Percentiles rank a stretch among this genome's conserved stretches.
phyloP scores from a whole-genome alignment of 202 grass and related monocot genomes.

The Schoenoplectus triqueter region DNA sequence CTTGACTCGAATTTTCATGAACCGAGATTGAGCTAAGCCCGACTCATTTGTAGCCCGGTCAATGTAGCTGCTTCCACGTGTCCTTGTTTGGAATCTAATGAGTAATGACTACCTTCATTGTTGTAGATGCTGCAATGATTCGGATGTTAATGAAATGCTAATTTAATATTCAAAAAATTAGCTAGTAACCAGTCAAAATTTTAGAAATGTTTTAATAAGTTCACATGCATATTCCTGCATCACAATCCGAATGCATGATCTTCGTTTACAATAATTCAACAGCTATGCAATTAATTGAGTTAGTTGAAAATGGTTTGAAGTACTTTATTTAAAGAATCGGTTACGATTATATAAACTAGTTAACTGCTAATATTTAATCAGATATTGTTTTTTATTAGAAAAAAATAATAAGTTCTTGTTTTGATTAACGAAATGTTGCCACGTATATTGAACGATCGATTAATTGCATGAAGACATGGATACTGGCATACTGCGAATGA shows the following conservation, averaged over 20 bases:
- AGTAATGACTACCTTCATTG: not conserved
- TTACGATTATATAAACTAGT: conserved; percentile 23
- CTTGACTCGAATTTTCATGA: no score
- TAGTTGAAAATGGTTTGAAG: conserved; percentile 29
- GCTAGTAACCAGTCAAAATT: not conserved
- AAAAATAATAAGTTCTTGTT: conserved; percentile 2
- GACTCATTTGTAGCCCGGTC: no score
- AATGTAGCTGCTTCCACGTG: not conserved
- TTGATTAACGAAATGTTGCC: conserved; percentile 8
- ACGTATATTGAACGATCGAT: conserved; percentile 27
- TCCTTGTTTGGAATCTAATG: not conserved
- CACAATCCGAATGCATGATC: not conserved
- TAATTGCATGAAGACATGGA: conserved; percentile 27
- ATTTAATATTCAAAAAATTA: not conserved
- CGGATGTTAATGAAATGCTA: not conserved
- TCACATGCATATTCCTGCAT: not conserved
- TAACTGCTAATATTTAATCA: conserved; percentile 36
- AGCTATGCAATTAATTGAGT: conserved; percentile 16
- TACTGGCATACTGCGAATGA: conserved; percentile 23
- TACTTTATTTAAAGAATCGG: conserved; percentile 22
- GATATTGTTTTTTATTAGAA: no score
- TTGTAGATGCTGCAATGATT: conserved; percentile 21
- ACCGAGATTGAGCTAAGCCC: no score
- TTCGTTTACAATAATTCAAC: conserved; percentile 31
- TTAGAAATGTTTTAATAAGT: not conserved